phyloP scores from a whole-genome alignment of 1,284 basidiomycete genomes.

The Cryptococcus wingfieldii region DNA sequence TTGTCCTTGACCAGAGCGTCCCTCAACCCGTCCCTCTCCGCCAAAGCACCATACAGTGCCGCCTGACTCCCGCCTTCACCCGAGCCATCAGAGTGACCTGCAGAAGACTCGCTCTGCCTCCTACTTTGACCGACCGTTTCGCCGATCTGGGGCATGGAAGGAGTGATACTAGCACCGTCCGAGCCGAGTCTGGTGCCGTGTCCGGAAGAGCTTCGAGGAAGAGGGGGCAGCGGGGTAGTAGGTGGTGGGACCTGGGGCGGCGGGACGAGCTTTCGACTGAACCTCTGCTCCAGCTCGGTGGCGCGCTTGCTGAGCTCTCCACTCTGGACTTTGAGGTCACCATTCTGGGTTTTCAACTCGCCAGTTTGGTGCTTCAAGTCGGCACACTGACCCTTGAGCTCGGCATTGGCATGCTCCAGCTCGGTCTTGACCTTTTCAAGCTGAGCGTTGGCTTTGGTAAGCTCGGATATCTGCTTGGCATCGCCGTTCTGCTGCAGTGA shows the following conservation, averaged over 20 bases:
- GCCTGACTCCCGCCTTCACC: conserved; percentile 6
- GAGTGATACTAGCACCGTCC: background rate
- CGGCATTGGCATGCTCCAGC: conserved; percentile 22
- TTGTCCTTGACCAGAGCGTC: conserved; percentile 7
- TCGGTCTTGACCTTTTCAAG: conserved; percentile 22
- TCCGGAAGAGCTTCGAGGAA: conserved; percentile 23
- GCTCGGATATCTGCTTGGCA: conserved; percentile 29
- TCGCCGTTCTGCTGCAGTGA: conserved; percentile 30
- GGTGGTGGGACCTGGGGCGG: conserved; percentile 45
- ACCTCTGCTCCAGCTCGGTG: conserved; percentile 14
- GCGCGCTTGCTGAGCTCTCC: conserved; percentile 8
- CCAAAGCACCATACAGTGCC: conserved; percentile 14
- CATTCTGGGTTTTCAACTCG: conserved; percentile 18
- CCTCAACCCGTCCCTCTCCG: conserved; percentile 11
- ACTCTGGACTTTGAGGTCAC: conserved; percentile 14
- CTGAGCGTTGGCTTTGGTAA: conserved; percentile 17
- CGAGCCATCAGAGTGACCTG: conserved; percentile 2
- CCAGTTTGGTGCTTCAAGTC: conserved; percentile 6
- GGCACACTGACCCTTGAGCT: conserved; percentile 22
- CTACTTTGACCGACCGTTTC: conserved; percentile 3
- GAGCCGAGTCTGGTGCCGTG: background rate
- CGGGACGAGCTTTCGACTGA: conserved; percentile 11
- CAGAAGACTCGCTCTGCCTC: conserved; percentile 10
- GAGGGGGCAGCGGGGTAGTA: conserved; percentile 37
- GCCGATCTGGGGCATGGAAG: too few relatives aligned